A percentile compares a stretch with the other conserved stretches of the same genome.
These are phyloP conservation scores for Erythrobasidium yunnanense DNA, from an alignment of 768 basidiomycete species.

Conservation along the genomic window DNA sequence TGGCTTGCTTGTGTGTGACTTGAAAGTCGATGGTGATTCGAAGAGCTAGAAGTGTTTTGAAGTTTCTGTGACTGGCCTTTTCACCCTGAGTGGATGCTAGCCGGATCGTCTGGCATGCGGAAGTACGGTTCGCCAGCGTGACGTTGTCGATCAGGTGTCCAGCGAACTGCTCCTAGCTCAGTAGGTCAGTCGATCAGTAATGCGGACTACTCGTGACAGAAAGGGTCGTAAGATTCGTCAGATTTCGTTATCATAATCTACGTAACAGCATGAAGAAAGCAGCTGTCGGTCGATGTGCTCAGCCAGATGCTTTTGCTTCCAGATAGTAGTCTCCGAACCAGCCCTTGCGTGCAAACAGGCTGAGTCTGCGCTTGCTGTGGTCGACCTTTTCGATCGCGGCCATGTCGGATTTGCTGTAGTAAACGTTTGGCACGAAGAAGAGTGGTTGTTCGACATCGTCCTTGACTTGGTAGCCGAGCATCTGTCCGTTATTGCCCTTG, in stretches of 20 bases:
- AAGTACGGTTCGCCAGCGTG: too few relatives aligned
- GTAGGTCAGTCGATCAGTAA: too few relatives aligned
- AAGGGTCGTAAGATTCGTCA: background rate
- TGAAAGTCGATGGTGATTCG: too few relatives aligned
- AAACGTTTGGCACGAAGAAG: background rate
- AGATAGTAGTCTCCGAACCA: background rate
- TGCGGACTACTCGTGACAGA: too few relatives aligned
- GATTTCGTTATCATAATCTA: background rate
- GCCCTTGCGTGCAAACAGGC: background rate
- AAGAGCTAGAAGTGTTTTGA: too few relatives aligned
- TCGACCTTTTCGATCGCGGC: background rate
- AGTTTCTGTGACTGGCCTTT: too few relatives aligned
- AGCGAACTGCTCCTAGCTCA: too few relatives aligned
- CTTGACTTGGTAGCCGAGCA: background rate
- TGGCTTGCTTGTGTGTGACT: too few relatives aligned
- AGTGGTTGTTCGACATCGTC: background rate
- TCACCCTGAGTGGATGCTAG: too few relatives aligned
- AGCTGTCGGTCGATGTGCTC: background rate
- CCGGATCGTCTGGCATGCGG: too few relatives aligned
- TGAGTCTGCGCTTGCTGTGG: background rate
- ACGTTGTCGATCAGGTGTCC: too few relatives aligned
- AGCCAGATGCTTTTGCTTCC: background rate
- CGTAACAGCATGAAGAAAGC: background rate
- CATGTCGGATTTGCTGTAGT: background rate
- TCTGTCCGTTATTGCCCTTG: background rate